Base-by-base conservation (phyloP, 2,329 filamentous ascomycete species). In the Davidsoniella australis region DNA sequence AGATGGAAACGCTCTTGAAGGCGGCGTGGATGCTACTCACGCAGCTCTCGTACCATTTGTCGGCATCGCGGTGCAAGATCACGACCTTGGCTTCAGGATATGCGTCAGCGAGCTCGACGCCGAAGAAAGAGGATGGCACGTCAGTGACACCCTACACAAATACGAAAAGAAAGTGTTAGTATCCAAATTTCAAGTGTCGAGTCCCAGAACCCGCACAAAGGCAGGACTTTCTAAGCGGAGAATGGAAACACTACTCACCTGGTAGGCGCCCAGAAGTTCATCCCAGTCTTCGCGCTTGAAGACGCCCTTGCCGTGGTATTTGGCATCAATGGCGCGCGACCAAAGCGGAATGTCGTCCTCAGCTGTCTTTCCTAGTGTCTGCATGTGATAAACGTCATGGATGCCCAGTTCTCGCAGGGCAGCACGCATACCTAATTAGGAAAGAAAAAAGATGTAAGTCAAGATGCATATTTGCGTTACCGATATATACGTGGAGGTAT, bases 51-150 rank as follows among this genome's bases (percentile, higher is more conserved):
- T 65, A 66, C 64, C 64, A 66, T 29, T 54, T 53, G 33, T 66
- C 63, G n/a, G 61, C 58, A 44, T 66, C 64, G 46, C 64, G 63
- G 56, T 62, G 65, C 41, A 66, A 57, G 45, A 66, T 61, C 50
- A 66, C 53, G 41, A 65, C 58, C 52, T 65, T 66, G 45, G 64
- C 64, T 10, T 65, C 62, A 4, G 61, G 61, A 45, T 61, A 61
- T 7, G 55, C 40, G 26, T 57, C 58, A 26, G 64, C 63, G 9
- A 66, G 57, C 46, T 66, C 63, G 47, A 58, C 51, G 45, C 60
- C 61, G 55, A 66, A 64, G 56, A 78, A 80, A 37, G 73, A 65
- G 0, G 76, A 64, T 1, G 80, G 76, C 14, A 76, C 59, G 43
- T 73, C 73, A 50, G 69, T 68, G 7, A 71, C 75, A 18, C 68